A percentile compares a stretch with the other conserved stretches of the same genome.
Conservation (phyloP, 1,284 basidiomycete genomes). For the Naganishia cerealis region DNA sequence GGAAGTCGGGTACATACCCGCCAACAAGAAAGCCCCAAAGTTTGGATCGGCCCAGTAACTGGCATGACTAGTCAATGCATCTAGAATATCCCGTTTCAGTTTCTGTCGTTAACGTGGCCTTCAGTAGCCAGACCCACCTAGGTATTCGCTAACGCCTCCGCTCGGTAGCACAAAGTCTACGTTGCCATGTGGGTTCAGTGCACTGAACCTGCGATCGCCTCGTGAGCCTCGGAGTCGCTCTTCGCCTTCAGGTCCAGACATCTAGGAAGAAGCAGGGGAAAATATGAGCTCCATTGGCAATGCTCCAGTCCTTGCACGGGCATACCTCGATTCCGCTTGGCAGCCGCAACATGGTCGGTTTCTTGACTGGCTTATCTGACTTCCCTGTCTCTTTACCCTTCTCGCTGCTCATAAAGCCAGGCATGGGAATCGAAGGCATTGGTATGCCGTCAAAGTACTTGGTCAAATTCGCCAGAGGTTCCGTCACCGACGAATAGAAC, state of each 20-base stretch:
- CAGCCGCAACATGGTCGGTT: constrained; percentile 43
- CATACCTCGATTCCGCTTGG: constrained; percentile 49
- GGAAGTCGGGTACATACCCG: constrained; percentile 17
- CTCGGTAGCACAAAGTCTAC: constrained; percentile 53
- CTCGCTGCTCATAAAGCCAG: constrained; percentile 29
- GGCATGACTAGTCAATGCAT: constrained; percentile 39
- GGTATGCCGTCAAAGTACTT: constrained; percentile 43
- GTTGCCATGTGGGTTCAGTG: constrained; percentile 54
- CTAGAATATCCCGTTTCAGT: neutral
- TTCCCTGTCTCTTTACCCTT: constrained; percentile 21
- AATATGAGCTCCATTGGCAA: neutral
- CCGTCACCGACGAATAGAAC: constrained; percentile 49
- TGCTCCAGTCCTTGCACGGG: neutral
- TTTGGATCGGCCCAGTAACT: constrained; percentile 51
- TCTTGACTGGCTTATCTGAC: constrained; percentile 35
- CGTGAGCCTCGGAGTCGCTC: constrained; percentile 47
- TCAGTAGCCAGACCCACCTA: constrained; percentile 39
- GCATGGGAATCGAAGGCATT: constrained; percentile 20
- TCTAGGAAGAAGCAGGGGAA: constrained; percentile 34
- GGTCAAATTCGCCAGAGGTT: constrained; percentile 40
- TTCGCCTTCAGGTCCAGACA: constrained; percentile 47
- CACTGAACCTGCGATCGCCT: constrained; percentile 52
- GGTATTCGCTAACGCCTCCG: constrained; percentile 51
- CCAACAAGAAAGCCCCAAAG: constrained; percentile 51
- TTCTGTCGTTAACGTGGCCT: neutral